Conservation (phyloP, 495 filamentous ascomycete genomes). For the Hypoxylon perforatum region DNA sequence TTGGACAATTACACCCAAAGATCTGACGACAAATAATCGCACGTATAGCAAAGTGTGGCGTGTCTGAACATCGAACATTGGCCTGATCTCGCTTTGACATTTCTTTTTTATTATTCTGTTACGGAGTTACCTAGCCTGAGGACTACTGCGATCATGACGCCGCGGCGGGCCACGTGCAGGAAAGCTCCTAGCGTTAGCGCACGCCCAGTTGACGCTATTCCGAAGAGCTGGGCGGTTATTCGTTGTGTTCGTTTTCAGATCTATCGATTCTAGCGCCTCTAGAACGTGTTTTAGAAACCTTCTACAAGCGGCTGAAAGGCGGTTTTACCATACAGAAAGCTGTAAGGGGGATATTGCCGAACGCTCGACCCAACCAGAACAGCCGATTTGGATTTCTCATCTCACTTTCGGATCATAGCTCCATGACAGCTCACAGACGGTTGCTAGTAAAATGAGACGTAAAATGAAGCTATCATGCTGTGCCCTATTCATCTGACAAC, state of each 20-base stretch:
- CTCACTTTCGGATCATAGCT: conserved; percentile 15
- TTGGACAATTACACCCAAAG: background rate
- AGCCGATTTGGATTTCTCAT: conserved; percentile 22
- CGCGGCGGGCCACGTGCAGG: conserved; percentile 21
- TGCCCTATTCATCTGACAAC: background rate
- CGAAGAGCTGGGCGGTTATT: conserved; percentile 11
- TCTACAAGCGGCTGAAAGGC: conserved; percentile 9
- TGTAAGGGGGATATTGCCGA: conserved; percentile 6
- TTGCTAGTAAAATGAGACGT: conserved; percentile 6
- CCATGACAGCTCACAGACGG: conserved; percentile 17
- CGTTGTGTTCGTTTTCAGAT: conserved; percentile 29
- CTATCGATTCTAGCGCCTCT: conserved; percentile 33
- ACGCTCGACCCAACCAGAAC: background rate
- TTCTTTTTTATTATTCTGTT: conserved; percentile 1
- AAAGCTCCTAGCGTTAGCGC: conserved; percentile 33
- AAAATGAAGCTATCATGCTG: conserved; percentile 9
- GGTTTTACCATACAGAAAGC: conserved; percentile 4
- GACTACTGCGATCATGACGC: conserved; percentile 13
- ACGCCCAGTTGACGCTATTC: conserved; percentile 26
- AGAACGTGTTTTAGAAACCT: conserved; percentile 14
- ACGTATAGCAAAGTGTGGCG: conserved; percentile 5
- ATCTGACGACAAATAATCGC: background rate
- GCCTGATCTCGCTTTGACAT: conserved; percentile 26
- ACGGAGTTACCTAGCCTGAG: conserved; percentile 3
- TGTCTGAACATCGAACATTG: conserved; percentile 13